phyloP scores from a whole-genome alignment of 495 filamentous ascomycete species.

The Venustampulla echinocandica region DNA sequence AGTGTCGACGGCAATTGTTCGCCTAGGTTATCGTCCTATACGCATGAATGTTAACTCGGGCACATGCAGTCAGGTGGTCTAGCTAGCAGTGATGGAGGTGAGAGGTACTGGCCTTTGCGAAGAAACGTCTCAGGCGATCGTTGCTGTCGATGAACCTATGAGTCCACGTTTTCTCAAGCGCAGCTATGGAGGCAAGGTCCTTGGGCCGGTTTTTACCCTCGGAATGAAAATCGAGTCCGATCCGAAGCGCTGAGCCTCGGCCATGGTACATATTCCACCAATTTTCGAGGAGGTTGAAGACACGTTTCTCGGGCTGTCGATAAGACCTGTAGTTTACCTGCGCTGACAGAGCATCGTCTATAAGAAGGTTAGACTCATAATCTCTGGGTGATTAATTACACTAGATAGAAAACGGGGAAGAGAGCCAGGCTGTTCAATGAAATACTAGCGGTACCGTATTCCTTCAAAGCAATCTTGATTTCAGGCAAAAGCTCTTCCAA shows the following conservation, averaged over 20 bases:
- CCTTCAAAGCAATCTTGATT: conserved; percentile 3
- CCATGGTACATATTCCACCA: neutral
- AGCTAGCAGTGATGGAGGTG: neutral
- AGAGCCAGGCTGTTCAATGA: conserved; percentile 1
- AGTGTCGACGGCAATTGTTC: conserved; percentile 3
- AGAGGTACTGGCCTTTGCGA: conserved; percentile 6
- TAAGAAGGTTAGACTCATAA: conserved; percentile 1
- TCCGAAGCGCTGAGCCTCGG: neutral
- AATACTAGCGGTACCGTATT: conserved; percentile 11
- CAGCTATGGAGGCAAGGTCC: conserved; percentile 11
- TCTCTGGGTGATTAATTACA: neutral
- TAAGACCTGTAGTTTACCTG: conserved; percentile 12
- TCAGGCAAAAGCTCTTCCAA: conserved; percentile 4
- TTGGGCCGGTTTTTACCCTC: neutral
- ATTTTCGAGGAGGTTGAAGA: conserved; percentile 2
- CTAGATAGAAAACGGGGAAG: conserved; percentile 1
- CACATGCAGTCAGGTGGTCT: neutral
- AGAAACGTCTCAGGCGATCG: conserved; percentile 4
- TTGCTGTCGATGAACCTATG: conserved; percentile 13
- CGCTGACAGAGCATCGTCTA: conserved; percentile 8
- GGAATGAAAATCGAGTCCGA: conserved; percentile 1
- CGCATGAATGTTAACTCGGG: neutral
- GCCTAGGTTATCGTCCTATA: conserved; percentile 3
- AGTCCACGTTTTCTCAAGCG: conserved; percentile 8
- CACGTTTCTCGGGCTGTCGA: conserved; percentile 1